A percentile compares a stretch with the other conserved stretches of the same genome.
Evolutionary conservation across 306 rosid species (phyloP).

Genomic region (Dryas octopetala): DNA sequence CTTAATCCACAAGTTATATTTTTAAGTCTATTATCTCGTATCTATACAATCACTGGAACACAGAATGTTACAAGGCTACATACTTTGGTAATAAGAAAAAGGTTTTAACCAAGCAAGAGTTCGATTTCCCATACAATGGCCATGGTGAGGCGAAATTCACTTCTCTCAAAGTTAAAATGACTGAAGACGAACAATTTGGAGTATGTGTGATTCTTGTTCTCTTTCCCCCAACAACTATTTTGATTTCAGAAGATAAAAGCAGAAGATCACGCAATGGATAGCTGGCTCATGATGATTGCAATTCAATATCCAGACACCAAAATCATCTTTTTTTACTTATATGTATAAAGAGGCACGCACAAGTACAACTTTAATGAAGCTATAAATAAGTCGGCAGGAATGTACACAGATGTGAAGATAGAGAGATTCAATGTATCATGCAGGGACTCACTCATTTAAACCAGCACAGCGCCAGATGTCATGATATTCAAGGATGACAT

Average conservation of each 20-base stretch:
- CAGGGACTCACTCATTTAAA: not conserved
- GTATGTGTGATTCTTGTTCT: not conserved
- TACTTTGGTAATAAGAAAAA: too few species aligned
- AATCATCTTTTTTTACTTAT: not conserved
- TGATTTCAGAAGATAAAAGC: not conserved
- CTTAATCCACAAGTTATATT: conserved; percentile 1
- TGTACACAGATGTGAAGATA: not conserved
- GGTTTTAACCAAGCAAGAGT: too few species aligned
- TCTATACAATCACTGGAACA: not conserved
- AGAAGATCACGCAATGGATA: too few species aligned
- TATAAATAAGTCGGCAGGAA: not conserved
- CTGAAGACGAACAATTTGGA: not conserved
- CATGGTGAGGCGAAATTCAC: not conserved
- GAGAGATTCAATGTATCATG: not conserved
- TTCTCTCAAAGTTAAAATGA: not conserved
- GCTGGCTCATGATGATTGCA: not conserved
- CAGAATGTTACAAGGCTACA: too few species aligned
- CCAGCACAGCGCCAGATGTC: not conserved
- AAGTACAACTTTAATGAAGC: not conserved
- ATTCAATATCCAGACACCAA: not conserved
- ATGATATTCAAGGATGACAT: not conserved
- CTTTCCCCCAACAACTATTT: not conserved
- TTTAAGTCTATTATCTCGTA: not conserved
- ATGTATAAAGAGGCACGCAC: not conserved
- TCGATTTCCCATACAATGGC: not conserved